Evolutionary conservation across 164 flowering plant species (phyloP).

Genomic region (Aristolochia fimbriata): DNA sequence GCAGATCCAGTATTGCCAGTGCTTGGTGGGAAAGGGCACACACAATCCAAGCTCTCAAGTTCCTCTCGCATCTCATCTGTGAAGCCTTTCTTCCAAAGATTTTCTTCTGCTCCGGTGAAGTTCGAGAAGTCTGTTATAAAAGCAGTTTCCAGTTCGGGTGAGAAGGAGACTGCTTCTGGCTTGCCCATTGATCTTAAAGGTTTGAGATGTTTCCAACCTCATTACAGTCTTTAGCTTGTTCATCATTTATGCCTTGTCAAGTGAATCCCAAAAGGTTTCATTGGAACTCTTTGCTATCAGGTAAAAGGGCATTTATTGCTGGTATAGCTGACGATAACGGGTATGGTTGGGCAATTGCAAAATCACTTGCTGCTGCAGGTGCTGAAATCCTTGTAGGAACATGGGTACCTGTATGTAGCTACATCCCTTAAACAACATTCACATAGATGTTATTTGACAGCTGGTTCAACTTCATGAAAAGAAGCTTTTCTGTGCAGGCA

Average conservation of each 20-base stretch:
- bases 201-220: constrained; percentile 6
- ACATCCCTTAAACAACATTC: background rate
- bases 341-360: constrained; percentile 99
- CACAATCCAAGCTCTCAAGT: constrained; percentile 35
- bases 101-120: constrained; percentile 23
- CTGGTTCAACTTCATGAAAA: background rate
- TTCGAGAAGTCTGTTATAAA: constrained; percentile 28
- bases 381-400: constrained; percentile 97
- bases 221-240: background rate
- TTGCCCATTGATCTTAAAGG: constrained; percentile 82
- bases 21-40: constrained; percentile 11
- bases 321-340: constrained; percentile 97
- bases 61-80: constrained; percentile 28
- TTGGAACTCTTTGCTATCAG: constrained; percentile 20
- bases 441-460: background rate
- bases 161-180: constrained; percentile 37
- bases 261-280: background rate
- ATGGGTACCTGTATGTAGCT: constrained; percentile 90
- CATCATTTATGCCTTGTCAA: background rate
- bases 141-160: constrained; percentile 59
- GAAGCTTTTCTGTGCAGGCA: constrained; percentile 35
- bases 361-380: constrained; percentile 97
- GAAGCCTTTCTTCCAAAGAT: constrained; percentile 23
- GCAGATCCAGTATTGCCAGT: constrained; percentile 20
- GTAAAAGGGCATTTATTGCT: constrained; percentile 94